Conservation (phyloP, 179 eudicot species). For the Corrigiola litoralis region DNA sequence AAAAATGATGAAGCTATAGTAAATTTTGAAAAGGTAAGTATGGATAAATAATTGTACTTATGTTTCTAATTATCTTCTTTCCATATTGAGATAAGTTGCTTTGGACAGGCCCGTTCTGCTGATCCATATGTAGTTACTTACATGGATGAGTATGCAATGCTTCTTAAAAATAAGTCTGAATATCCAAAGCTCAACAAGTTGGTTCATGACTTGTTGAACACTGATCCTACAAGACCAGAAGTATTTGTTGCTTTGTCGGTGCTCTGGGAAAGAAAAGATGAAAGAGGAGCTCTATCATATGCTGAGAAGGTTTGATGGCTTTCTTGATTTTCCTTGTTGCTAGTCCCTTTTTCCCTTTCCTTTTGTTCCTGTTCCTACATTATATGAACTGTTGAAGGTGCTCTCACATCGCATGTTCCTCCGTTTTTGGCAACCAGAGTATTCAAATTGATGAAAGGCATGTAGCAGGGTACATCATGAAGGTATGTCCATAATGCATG, state of each 20-base stretch:
- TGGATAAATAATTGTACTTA: background rate
- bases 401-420: conserved; percentile 2
- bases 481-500: conserved; percentile 40
- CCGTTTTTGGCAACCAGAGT: conserved; percentile 49
- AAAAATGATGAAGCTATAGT: conserved; percentile 78
- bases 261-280: conserved; percentile 91
- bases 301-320: conserved; percentile 66
- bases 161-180: conserved; percentile 77
- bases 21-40: conserved; percentile 76
- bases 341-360: background rate
- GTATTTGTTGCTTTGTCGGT: conserved; percentile 88
- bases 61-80: conserved; percentile 1
- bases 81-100: conserved; percentile 10
- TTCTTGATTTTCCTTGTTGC: background rate
- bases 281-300: conserved; percentile 77
- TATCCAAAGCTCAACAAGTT: conserved; percentile 74
- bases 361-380: background rate
- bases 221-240: conserved; percentile 86
- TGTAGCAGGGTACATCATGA: conserved; percentile 77
- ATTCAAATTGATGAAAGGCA: conserved; percentile 93
- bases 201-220: conserved; percentile 79
- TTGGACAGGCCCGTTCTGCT: conserved; percentile 69
- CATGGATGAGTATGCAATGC: conserved; percentile 99
- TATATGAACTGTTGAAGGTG: background rate
- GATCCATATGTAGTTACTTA: conserved; percentile 80